Base-by-base conservation (phyloP, 1,284 basidiomycete genomes). In the Ganoderma multipileum region DNA sequence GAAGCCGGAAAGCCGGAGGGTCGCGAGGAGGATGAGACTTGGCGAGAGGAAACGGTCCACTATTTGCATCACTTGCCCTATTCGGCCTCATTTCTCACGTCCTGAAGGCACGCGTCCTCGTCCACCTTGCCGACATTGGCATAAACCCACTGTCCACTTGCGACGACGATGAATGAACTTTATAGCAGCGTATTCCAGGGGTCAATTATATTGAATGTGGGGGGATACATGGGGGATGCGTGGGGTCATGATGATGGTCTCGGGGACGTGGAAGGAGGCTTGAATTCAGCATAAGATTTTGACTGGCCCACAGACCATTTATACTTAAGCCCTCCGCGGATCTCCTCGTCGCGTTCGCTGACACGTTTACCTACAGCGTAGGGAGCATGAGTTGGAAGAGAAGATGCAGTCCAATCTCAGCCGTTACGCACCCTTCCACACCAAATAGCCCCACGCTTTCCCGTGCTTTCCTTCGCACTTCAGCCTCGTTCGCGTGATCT, bases 401-500 rank as follows among this genome's bases (percentile, higher is more conserved):
- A 50, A 52, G 12, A 30, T 28, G 6, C 23, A n/a, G n/a, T n/a
- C 4, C 2, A n/a, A 8, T 8, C 7, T 33, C 6, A 2, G 14
- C 2, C 9, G 42, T 20, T 18, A 20, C 23, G 66, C 57, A 94
- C 93, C 92, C 83, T 85, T 88, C 93, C 93, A 95, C 65, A 88
- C 84, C 14, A 94, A 79, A 68, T 84, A 83, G 6, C 94, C 94
- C 91, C 91, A 95, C 14, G 87, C 93, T 76, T 90, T 92, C 3
- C 92, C 94, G 72, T 92, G 89, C 39, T 79, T 83, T n/a, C 92
- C 91, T 73, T 89, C 88, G 52, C 83, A 81, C 79, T 93, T 93
- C 73, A 95, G 85, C 68, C 82, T 81, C 33, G 91, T 86, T 73
- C 86, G 83, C 8, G 91, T 93, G 58, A 95, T 85, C 61, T 87